phyloP scores from a whole-genome alignment of 306 rosid genomes.

The Abrus pulchellus region DNA sequence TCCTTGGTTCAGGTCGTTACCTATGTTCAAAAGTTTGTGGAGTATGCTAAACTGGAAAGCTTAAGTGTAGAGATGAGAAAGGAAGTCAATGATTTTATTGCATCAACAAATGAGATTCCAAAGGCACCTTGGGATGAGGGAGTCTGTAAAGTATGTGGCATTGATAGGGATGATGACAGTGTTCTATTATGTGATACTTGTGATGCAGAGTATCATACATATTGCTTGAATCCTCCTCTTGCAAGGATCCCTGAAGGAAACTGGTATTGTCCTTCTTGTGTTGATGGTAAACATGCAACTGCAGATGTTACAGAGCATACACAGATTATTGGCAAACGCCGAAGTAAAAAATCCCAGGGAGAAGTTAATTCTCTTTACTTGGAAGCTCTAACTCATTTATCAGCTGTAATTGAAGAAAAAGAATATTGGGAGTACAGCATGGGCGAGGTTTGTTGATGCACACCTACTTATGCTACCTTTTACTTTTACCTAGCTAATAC shows the following conservation, averaged over 20 bases:
- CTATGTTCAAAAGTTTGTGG: constrained; percentile 65
- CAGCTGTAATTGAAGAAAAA: constrained; percentile 81
- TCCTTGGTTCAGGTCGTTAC: constrained; percentile 70
- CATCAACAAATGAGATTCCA: constrained; percentile 75
- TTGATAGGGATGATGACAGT: constrained; percentile 98
- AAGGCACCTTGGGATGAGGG: constrained; percentile 99
- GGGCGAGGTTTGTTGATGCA: constrained; percentile 74
- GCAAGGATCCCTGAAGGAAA: constrained; percentile 99
- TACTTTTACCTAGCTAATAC: constrained; percentile 17
- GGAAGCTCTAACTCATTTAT: constrained; percentile 75
- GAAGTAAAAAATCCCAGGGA: constrained; percentile 74
- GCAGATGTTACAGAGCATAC: constrained; percentile 60
- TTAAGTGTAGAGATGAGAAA: constrained; percentile 69
- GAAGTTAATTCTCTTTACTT: constrained; percentile 74
- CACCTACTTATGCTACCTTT: constrained; percentile 42
- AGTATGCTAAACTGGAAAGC: constrained; percentile 70
- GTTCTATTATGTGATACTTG: constrained; percentile 96
- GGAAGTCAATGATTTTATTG: constrained; percentile 72
- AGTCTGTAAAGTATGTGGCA: constrained; percentile 98
- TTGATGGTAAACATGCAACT: constrained; percentile 63
- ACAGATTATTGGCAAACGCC: constrained; percentile 56
- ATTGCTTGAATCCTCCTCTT: constrained; percentile 98
- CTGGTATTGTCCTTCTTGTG: constrained; percentile 99
- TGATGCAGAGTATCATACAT: constrained; percentile 99
- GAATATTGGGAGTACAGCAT: constrained; percentile 88